phyloP scores from a whole-genome alignment of 2,329 filamentous ascomycete genomes.

The Pseudogymnoascus sp. region DNA sequence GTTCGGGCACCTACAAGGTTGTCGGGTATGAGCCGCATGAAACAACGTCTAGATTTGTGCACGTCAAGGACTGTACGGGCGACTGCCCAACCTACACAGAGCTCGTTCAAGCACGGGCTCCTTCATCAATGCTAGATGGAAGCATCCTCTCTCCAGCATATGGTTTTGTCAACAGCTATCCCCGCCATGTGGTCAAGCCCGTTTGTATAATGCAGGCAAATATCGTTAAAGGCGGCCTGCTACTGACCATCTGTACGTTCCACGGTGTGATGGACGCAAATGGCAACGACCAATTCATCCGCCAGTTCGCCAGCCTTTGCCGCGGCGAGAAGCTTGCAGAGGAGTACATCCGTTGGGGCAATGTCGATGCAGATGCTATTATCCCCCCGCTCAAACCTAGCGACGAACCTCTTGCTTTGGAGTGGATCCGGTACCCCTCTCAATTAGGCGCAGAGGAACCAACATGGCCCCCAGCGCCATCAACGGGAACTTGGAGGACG shows the following conservation, averaged over 20 bases:
- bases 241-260: neutral
- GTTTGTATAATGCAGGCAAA: constrained; percentile 1
- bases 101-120: neutral
- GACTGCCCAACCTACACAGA: neutral
- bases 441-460: neutral
- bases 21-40: neutral
- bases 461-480: neutral
- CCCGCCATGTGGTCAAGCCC: neutral
- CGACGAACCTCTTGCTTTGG: neutral
- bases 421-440: neutral
- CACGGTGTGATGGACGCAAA: constrained; percentile 4
- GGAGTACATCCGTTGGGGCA: neutral
- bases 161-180: neutral
- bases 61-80: neutral
- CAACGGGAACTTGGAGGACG: neutral
- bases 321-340: neutral
- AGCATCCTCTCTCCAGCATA: neutral
- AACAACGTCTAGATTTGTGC: neutral
- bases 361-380: neutral
- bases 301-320: neutral
- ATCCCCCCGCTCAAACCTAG: neutral
- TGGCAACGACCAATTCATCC: neutral
- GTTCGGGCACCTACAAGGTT: constrained; percentile 8
- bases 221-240: neutral
- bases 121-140: neutral